A percentile compares a stretch with the other conserved stretches of the same genome.
phyloP scores from a whole-genome alignment of 2,329 filamentous ascomycete genomes.

The Pseudohalonectria lignicola region DNA sequence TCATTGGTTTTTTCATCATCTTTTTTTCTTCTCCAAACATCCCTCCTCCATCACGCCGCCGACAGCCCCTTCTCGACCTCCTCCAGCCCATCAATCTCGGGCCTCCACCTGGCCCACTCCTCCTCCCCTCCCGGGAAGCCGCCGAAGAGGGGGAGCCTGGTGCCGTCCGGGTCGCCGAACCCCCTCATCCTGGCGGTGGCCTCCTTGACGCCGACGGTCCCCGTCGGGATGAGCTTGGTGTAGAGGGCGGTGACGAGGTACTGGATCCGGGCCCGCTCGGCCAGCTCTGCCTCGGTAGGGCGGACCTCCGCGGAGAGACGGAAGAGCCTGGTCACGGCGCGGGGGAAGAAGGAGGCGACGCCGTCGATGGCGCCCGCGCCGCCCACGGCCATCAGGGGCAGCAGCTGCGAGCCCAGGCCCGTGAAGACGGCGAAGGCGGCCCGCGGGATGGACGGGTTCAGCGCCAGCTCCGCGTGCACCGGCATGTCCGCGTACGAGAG shows the following conservation, averaged over 20 bases:
- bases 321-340: slow-evolving; percentile 47
- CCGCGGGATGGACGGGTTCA: slow-evolving; percentile 50
- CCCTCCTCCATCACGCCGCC: not conserved
- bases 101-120: slow-evolving; percentile 40
- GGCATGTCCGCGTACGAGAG: slow-evolving; percentile 55
- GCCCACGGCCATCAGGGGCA: slow-evolving; percentile 51
- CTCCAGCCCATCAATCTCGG: slow-evolving; percentile 21
- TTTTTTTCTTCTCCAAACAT: too few species aligned
- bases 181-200: slow-evolving; percentile 44
- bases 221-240: slow-evolving; percentile 49
- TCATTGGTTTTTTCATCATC: too few species aligned
- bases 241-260: slow-evolving; percentile 50
- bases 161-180: slow-evolving; percentile 46
- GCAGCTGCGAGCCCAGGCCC: slow-evolving; percentile 55
- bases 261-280: slow-evolving; percentile 46
- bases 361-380: slow-evolving; percentile 57
- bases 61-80: slow-evolving; percentile 10
- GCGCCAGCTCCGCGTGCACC: slow-evolving; percentile 50
- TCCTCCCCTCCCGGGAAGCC: slow-evolving; percentile 34
- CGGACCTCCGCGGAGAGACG: slow-evolving; percentile 26
- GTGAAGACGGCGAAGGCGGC: slow-evolving; percentile 51
- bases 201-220: slow-evolving; percentile 55
- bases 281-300: slow-evolving; percentile 19
- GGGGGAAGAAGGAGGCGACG: slow-evolving; percentile 53
- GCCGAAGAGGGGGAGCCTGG: slow-evolving; percentile 45